Evolutionary conservation across 1,284 basidiomycete genomes (phyloP).

Genomic region (Vanrija sp.): DNA sequence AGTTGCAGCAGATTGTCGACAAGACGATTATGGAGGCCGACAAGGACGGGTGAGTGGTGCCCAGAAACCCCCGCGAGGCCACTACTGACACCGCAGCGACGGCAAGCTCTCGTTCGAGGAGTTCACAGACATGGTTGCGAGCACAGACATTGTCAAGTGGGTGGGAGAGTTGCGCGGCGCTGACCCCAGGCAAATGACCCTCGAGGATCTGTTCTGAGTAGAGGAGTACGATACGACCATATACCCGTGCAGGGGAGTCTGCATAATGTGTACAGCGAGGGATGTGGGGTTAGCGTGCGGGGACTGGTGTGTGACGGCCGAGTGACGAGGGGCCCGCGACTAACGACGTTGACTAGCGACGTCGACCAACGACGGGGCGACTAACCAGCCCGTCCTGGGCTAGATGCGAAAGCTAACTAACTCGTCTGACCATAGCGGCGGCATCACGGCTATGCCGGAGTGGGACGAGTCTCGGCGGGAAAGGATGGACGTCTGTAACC

Average conservation of each 20-base stretch:
- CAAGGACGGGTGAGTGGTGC: conserved; percentile 65
- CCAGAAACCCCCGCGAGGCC: not conserved
- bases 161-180: conserved; percentile 51
- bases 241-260: not conserved
- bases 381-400: too few species aligned
- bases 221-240: not conserved
- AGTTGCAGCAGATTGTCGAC: conserved; percentile 98
- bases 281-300: too few species aligned
- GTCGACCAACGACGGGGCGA: too few species aligned
- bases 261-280: too few species aligned
- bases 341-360: too few species aligned
- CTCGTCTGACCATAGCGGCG: too few species aligned
- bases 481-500: too few species aligned
- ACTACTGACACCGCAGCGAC: conserved; percentile 55
- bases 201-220: conserved; percentile 78
- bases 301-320: too few species aligned
- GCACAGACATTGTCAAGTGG: conserved; percentile 61
- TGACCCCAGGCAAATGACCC: conserved; percentile 94
- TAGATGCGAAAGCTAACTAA: too few species aligned
- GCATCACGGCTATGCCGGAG: too few species aligned
- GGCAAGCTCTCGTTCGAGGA: conserved; percentile 96
- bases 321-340: too few species aligned
- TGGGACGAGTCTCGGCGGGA: too few species aligned
- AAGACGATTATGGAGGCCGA: conserved; percentile 99
- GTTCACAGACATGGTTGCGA: conserved; percentile 93